phyloP scores from a whole-genome alignment of 2,329 filamentous ascomycete genomes.

The Apiospora arundinis region DNA sequence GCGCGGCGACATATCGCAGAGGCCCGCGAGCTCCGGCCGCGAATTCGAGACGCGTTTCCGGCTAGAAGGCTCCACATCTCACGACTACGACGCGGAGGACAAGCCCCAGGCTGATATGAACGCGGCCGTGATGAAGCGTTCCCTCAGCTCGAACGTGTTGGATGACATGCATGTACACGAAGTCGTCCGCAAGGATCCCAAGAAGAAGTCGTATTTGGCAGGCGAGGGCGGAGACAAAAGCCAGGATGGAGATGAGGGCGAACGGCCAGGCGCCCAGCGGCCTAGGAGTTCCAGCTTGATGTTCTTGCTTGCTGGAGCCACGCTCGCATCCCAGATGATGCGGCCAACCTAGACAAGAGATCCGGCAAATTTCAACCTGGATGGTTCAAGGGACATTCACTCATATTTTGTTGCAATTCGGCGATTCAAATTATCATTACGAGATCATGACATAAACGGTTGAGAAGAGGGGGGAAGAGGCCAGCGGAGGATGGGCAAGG shows the following conservation, averaged over 20 bases:
- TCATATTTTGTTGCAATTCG: neutral
- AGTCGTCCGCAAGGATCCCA: neutral
- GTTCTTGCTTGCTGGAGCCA: slow-evolving; percentile 22
- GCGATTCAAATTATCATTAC: neutral
- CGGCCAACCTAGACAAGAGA: neutral
- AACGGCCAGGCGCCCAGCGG: slow-evolving; percentile 10
- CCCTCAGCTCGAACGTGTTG: slow-evolving; percentile 21
- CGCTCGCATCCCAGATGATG: slow-evolving; percentile 24
- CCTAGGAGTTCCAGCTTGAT: slow-evolving; percentile 20
- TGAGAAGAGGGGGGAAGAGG: neutral
- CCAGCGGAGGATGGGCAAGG: neutral
- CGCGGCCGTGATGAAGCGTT: slow-evolving; percentile 23
- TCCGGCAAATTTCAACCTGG: neutral
- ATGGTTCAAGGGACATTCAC: neutral
- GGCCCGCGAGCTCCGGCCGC: slow-evolving; percentile 16
- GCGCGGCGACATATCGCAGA: neutral
- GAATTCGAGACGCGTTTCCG: slow-evolving; percentile 17
- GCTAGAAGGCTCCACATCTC: neutral
- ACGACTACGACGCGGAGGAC: neutral
- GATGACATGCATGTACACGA: slow-evolving; percentile 18
- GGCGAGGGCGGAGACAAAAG: neutral
- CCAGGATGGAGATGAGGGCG: neutral
- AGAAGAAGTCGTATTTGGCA: neutral
- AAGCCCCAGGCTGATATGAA: neutral
- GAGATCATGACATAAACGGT: neutral